Evolutionary conservation across 306 rosid genomes (phyloP).

Genomic region (Castanea crenata): DNA sequence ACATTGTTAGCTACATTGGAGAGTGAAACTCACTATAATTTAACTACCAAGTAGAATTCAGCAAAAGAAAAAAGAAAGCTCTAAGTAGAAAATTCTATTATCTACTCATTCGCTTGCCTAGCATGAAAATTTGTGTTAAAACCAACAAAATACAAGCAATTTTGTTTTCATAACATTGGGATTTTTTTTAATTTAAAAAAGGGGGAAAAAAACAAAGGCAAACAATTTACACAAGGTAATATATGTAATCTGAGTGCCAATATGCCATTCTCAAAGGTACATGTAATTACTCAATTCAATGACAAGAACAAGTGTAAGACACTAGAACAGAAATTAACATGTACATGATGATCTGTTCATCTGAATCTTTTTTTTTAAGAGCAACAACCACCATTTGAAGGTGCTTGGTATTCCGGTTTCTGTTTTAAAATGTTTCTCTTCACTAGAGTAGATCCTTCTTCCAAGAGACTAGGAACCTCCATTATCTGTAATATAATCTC

Average conservation of each 20-base stretch:
- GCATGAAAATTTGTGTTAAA: too few species aligned
- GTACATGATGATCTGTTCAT: conserved; percentile 43
- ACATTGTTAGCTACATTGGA: too few species aligned
- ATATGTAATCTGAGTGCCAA: conserved; percentile 25
- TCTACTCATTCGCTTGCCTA: too few species aligned
- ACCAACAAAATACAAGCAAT: neutral
- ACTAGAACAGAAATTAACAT: conserved; percentile 37
- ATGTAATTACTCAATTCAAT: conserved; percentile 27
- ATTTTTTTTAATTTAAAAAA: neutral
- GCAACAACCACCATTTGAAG: conserved; percentile 59
- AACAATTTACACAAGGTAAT: conserved; percentile 41
- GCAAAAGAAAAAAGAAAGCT: too few species aligned
- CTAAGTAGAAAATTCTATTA: too few species aligned
- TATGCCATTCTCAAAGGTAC: conserved; percentile 22
- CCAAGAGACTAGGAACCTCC: conserved; percentile 90
- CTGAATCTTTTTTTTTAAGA: conserved; percentile 37
- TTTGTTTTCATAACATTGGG: conserved; percentile 5
- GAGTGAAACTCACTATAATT: too few species aligned
- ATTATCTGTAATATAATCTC: conserved; percentile 52
- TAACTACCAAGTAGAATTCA: too few species aligned
- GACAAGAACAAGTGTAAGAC: conserved; percentile 22
- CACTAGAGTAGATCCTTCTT: conserved; percentile 68
- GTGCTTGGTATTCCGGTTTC: conserved; percentile 48
- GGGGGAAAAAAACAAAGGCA: conserved; percentile 19
- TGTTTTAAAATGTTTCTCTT: conserved; percentile 69